Base-by-base conservation (phyloP, 352 stramenopile species). In the Phytophthora podocarpi region DNA sequence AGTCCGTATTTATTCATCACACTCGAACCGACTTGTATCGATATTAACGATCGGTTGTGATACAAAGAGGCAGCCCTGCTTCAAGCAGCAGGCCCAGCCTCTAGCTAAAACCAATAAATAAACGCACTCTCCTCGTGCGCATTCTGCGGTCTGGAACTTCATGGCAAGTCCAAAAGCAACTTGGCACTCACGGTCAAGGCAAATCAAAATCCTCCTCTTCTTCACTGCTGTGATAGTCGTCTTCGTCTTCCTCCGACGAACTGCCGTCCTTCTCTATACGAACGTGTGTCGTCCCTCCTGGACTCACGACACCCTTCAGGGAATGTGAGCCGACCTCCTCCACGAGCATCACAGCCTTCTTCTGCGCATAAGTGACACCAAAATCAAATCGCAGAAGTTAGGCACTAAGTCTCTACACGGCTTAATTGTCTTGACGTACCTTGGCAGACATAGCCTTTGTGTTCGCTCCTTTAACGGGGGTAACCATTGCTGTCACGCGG, bases 261-360 rank as follows among this genome's bases (percentile, higher is more conserved):
- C 72, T 85, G 30, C 66, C 72, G 12, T 85, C 80, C 43, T 77
- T 80, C 20, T 85, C 72, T 10, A 93, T 55, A 9, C 67, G 72
- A 48, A 93, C 70, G n/a, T 63, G 70, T 2, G 80, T 82, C 16
- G 83, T 93, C 43, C 83, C 83, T 37, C 72, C 72, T 30, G 83
- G 83, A 52, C 78, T 90, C 31, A 91, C 69, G 16, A 80, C 65
- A 12, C 64, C 81, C 31, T 87, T 75, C 8, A 93, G n/a, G 2
- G 64, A 64, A 40, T 78, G 79, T 0, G 62, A 69, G 2, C 81
- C 79, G 4, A 78, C 53, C 26, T 82, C 74, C 41, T 80, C 61
- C 23, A 72, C 61, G 47, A 89, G 67, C 59, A 80, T 72, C 10
- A 90, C 74, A 1, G 56, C 66, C 30, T 67, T 75, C 34, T 70